These are phyloP conservation scores for Xylariales sp. DNA, from an alignment of 2,329 filamentous ascomycete genomes.

Conservation along the genomic window DNA sequence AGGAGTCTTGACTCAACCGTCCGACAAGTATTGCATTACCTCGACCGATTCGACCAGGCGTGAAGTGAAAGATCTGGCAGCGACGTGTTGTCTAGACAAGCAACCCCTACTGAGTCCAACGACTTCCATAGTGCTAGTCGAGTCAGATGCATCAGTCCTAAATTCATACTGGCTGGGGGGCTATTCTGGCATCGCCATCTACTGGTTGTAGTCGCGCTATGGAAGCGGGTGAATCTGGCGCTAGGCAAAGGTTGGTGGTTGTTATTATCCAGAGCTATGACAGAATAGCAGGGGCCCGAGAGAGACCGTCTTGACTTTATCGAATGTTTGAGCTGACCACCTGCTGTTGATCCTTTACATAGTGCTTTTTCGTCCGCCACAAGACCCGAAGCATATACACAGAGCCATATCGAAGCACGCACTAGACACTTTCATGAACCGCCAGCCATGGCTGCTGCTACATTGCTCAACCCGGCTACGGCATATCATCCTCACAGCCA, in stretches of 20 bases:
- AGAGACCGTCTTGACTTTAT: constrained; percentile 16
- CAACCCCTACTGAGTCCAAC: constrained; percentile 31
- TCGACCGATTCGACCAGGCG: constrained; percentile 19
- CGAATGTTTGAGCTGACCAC: constrained; percentile 42
- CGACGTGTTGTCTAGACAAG: constrained; percentile 31
- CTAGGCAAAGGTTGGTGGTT: constrained; percentile 52
- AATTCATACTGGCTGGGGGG: constrained; percentile 47
- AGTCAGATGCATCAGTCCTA: constrained; percentile 51
- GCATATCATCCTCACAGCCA: constrained; percentile 49
- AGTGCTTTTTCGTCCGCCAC: constrained; percentile 49
- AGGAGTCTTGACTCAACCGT: constrained; percentile 39
- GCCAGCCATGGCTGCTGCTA: constrained; percentile 50
- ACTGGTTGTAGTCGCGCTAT: constrained; percentile 51
- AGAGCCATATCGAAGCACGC: constrained; percentile 43
- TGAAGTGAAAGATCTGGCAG: constrained; percentile 27
- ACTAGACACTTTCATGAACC: constrained; percentile 44
- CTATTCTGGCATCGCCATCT: constrained; percentile 47
- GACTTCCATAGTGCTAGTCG: constrained; percentile 37
- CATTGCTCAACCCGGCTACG: constrained; percentile 50
- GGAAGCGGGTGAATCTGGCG: constrained; percentile 53
- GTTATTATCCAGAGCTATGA: constrained; percentile 40
- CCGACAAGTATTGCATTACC: constrained; percentile 25
- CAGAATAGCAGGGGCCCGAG: constrained; percentile 11
- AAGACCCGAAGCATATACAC: constrained; percentile 47
- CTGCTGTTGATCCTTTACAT: constrained; percentile 38